Evolutionary conservation across 345 rosid genomes (phyloP).

Genomic region (Heritiera fomes): DNA sequence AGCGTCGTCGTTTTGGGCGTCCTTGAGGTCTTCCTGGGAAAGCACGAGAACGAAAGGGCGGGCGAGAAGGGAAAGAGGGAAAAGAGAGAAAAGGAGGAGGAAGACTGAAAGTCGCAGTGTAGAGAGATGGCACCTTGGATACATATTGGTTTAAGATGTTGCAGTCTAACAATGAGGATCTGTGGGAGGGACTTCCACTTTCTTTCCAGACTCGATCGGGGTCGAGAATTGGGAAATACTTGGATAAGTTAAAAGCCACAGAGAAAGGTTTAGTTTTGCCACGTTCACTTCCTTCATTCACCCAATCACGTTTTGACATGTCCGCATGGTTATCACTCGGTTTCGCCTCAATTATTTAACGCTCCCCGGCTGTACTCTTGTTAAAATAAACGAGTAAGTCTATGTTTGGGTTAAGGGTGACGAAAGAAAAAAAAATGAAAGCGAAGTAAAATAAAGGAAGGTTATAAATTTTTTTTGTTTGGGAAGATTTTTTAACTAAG

Average conservation of each 20-base stretch:
- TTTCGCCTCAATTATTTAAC: no score
- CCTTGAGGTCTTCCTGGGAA: constrained; percentile 86
- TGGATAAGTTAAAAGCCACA: no score
- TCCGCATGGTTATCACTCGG: background rate
- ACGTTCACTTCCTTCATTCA: background rate
- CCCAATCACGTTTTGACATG: background rate
- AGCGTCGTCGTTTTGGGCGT: constrained; percentile 32
- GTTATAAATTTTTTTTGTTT: no score
- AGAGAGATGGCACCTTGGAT: background rate
- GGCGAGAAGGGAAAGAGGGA: constrained; percentile 43
- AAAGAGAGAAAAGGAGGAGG: constrained; percentile 36
- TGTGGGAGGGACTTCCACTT: background rate
- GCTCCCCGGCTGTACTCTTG: no score
- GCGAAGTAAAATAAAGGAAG: no score
- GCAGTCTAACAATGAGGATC: background rate
- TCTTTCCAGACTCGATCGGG: background rate
- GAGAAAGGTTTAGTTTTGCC: background rate
- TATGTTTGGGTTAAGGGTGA: no score
- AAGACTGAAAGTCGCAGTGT: constrained; percentile 21
- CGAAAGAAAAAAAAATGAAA: no score
- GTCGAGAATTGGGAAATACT: background rate
- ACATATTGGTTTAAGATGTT: background rate
- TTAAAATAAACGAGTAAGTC: no score
- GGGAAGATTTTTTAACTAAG: no score
- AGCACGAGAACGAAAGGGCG: constrained; percentile 75